These are phyloP conservation scores for Colletotrichum musae DNA, from an alignment of 2,329 filamentous ascomycete species.

Conservation along the genomic window DNA sequence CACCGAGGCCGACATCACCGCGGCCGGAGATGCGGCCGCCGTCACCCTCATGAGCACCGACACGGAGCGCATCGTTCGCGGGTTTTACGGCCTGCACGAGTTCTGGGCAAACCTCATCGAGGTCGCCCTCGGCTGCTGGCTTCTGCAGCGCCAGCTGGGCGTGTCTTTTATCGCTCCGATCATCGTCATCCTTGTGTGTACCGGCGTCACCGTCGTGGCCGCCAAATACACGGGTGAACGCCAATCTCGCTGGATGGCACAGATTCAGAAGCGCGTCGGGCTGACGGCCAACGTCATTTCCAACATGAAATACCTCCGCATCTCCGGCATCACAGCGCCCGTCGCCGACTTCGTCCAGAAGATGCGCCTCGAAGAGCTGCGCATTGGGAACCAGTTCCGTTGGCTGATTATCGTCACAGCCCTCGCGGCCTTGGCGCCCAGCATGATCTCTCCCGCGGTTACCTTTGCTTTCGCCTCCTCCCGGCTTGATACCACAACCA, in stretches of 20 bases:
- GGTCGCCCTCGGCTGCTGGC: slow-evolving; percentile 50
- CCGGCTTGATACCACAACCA: slow-evolving; percentile 45
- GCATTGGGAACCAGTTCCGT: slow-evolving; percentile 44
- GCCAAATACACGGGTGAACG: slow-evolving; percentile 43
- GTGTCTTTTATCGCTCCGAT: slow-evolving; percentile 51
- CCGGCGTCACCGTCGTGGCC: slow-evolving; percentile 37
- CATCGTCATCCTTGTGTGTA: slow-evolving; percentile 46
- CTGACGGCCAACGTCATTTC: slow-evolving; percentile 44
- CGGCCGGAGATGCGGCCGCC: slow-evolving; percentile 48
- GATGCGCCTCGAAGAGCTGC: slow-evolving; percentile 46
- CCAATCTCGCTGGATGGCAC: slow-evolving; percentile 50
- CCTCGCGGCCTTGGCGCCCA: slow-evolving; percentile 51
- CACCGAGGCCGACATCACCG: slow-evolving; percentile 45
- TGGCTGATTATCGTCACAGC: slow-evolving; percentile 47
- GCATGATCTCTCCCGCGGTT: slow-evolving; percentile 53
- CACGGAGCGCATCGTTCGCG: slow-evolving; percentile 51
- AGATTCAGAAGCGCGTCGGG: slow-evolving; percentile 48
- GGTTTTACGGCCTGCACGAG: slow-evolving; percentile 50
- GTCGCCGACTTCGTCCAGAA: slow-evolving; percentile 45
- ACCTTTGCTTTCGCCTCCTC: slow-evolving; percentile 48
- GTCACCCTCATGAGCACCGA: slow-evolving; percentile 58
- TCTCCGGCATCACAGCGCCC: slow-evolving; percentile 49
- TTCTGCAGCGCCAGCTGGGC: slow-evolving; percentile 51
- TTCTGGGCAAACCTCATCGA: slow-evolving; percentile 53
- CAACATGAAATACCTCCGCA: slow-evolving; percentile 47